Evolutionary conservation across 1,284 basidiomycete species (phyloP), one percentile per base, ranked within the genome.

Genomic region (Mycena sp.): DNA sequence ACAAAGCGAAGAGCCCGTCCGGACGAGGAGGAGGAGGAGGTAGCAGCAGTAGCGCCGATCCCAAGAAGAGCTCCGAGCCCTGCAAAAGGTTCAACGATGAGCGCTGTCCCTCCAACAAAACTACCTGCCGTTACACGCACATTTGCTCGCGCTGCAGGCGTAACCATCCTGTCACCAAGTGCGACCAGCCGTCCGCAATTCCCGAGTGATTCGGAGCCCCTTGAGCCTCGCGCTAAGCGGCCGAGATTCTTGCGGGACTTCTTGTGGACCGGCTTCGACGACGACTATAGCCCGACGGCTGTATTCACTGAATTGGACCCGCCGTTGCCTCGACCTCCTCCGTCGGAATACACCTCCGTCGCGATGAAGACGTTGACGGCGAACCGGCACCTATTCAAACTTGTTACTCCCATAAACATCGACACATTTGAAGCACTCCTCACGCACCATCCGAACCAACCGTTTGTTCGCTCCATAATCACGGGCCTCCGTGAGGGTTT

Each of bases 401-500:
- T n/a, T n/a, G n/a, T n/a, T n/a, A n/a, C n/a, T n/a, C n/a, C n/a
- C n/a, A n/a, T n/a, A n/a, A n/a, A n/a, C n/a, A n/a, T n/a, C n/a
- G n/a, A n/a, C n/a, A n/a, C n/a, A n/a, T n/a, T n/a, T n/a, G n/a
- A n/a, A n/a, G n/a, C n/a, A n/a, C n/a, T n/a, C n/a, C n/a, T n/a
- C n/a, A n/a, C n/a, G n/a, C n/a, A n/a, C n/a, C n/a, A n/a, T n/a
- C n/a, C n/a, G n/a, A n/a, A n/a, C n/a, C n/a, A n/a, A n/a, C n/a
- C n/a, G n/a, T n/a, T n/a, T n/a, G n/a, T n/a, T n/a, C n/a, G n/a
- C n/a, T n/a, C n/a, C n/a, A n/a, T n/a, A n/a, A n/a, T n/a, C n/a
- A 35, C 25, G 1, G 76, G 75, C 0, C 69, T 82, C 3, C 53
- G 70, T 3, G 61, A 77, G 35, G 81, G 81, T 2, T 81, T 81